Conservation (phyloP, 78 protist genomes). For the Dictyostelium firmibasis region DNA sequence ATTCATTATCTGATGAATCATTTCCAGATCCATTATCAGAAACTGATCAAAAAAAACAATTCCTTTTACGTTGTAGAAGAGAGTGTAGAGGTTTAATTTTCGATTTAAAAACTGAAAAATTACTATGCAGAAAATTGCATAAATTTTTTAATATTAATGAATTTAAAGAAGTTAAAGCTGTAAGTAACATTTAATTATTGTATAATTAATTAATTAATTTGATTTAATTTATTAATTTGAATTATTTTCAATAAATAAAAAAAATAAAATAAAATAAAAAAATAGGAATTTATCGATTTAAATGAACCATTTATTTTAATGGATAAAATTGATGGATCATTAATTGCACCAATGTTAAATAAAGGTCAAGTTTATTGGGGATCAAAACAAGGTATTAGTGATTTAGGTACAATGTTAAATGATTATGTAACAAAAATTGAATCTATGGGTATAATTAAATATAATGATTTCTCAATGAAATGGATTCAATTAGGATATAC, state of each 20-base stretch:
- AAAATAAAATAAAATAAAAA: too few species aligned
- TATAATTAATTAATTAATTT: too few species aligned
- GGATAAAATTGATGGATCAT: conserved; percentile 58
- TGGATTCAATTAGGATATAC: conserved; percentile 30
- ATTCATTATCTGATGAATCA: conserved; percentile 26
- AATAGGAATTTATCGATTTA: conserved; percentile 3
- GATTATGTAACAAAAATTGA: not conserved
- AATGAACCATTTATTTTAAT: conserved; percentile 18
- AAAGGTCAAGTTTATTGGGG: conserved; percentile 37
- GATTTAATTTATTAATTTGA: not conserved
- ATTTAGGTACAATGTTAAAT: conserved; percentile 1
- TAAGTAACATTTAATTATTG: not conserved
- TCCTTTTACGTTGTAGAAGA: conserved; percentile 45
- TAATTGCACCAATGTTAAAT: conserved; percentile 54
- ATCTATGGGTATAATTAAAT: not conserved
- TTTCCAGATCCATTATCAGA: conserved; percentile 20
- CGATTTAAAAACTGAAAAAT: not conserved
- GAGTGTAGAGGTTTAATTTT: conserved; percentile 68
- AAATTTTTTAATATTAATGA: conserved; percentile 64
- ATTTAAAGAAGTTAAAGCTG: conserved; percentile 7
- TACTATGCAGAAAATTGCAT: conserved; percentile 52
- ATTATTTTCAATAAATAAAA: not conserved
- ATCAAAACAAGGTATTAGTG: conserved; percentile 56
- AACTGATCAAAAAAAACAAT: not conserved
- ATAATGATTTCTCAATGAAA: conserved; percentile 34